Evolutionary conservation across 2,329 filamentous ascomycete genomes (phyloP).

Genomic region (Fusarium continuum): DNA sequence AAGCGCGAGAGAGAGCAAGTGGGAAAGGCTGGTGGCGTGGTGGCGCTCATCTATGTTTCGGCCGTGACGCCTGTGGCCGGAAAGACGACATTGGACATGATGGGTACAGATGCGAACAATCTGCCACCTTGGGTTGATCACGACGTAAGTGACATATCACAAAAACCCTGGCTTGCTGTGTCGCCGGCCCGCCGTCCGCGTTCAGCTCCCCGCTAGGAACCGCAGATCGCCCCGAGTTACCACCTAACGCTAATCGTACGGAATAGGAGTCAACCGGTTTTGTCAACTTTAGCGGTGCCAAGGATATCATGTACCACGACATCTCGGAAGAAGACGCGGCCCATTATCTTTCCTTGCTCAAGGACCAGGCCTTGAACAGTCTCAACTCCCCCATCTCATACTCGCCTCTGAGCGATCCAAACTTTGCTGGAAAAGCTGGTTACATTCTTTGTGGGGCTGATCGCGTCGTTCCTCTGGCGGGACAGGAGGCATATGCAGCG

Average conservation of each 20-base stretch:
- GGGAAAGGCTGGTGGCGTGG: slow-evolving; percentile 12
- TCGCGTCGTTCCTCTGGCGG: not conserved
- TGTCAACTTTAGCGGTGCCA: not conserved
- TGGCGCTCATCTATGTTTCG: slow-evolving; percentile 19
- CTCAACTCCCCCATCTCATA: not conserved
- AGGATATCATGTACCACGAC: slow-evolving; percentile 10
- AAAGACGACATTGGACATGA: slow-evolving; percentile 6
- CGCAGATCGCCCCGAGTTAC: too few species aligned
- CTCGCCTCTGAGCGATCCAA: not conserved
- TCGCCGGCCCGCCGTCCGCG: not conserved
- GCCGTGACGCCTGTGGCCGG: not conserved
- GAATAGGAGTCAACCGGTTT: not conserved
- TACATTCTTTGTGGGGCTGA: slow-evolving; percentile 9
- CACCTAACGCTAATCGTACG: not conserved
- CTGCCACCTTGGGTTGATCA: not conserved
- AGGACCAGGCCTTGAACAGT: not conserved
- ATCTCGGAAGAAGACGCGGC: not conserved
- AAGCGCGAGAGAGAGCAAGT: slow-evolving; percentile 12
- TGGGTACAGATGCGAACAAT: not conserved
- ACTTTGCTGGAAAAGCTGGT: not conserved
- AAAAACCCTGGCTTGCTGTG: not conserved
- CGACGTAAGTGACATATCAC: not conserved
- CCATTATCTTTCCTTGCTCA: not conserved
- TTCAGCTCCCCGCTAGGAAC: too few species aligned
- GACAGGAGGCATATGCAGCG: slow-evolving; percentile 1